phyloP scores from a whole-genome alignment of 2,329 filamentous ascomycete species.

The Arachnopeziza araneosa region DNA sequence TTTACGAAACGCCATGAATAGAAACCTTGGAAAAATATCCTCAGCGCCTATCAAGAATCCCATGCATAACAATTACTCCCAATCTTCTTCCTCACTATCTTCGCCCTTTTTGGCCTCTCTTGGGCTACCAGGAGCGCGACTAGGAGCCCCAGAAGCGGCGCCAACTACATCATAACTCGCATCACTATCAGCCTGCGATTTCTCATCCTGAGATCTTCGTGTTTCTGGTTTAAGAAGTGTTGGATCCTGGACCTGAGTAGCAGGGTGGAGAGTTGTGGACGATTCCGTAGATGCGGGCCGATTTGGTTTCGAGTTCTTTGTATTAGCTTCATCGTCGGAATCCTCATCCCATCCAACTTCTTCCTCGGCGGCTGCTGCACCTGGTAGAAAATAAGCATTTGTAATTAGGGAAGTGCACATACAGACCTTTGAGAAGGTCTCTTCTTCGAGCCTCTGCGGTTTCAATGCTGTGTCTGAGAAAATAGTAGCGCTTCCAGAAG shows the following conservation, averaged over 20 bases:
- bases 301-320: constrained; percentile 25
- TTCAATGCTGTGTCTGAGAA: constrained; percentile 86
- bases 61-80: constrained; percentile 51
- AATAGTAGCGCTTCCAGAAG: constrained; percentile 97
- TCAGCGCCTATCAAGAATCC: constrained; percentile 16
- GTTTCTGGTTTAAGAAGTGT: constrained; percentile 52
- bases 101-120: constrained; percentile 50
- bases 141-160: constrained; percentile 67
- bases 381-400: constrained; percentile 7
- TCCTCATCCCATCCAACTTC: constrained; percentile 64
- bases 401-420: constrained; percentile 2
- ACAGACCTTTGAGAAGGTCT: constrained; percentile 83
- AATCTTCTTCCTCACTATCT: constrained; percentile 69
- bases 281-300: constrained; percentile 46
- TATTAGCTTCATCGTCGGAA: constrained; percentile 57
- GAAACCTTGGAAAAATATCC: not conserved
- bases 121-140: constrained; percentile 67
- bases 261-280: constrained; percentile 55
- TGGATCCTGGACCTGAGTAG: constrained; percentile 32
- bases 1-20: not conserved
- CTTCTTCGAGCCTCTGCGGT: constrained; percentile 83
- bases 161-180: constrained; percentile 93
- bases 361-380: constrained; percentile 58
- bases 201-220: constrained; percentile 78
- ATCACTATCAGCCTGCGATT: constrained; percentile 88